Conservation (phyloP, 305 asterid genomes). For the Ilex paraguariensis region DNA sequence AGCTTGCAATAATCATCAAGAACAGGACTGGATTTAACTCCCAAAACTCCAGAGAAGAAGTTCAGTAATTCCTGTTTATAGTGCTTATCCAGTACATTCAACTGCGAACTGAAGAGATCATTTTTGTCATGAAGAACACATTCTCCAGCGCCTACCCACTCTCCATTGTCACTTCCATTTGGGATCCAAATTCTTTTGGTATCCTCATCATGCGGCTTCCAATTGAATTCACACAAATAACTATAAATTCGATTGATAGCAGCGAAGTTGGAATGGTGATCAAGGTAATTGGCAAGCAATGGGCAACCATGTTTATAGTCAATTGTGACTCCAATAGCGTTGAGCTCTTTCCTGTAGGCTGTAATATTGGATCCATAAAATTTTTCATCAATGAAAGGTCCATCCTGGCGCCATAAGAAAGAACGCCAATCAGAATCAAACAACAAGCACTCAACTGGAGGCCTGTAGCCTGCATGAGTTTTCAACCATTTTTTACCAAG, state of each 20-base stretch:
- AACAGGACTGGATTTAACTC: constrained; percentile 23
- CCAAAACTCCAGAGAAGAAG: constrained; percentile 22
- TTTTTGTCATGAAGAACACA: too few relatives aligned
- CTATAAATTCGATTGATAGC: constrained; percentile 24
- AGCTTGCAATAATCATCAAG: constrained; percentile 27
- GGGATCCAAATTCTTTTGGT: constrained; percentile 28
- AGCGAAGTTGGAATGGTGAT: constrained; percentile 12
- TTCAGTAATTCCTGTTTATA: constrained; percentile 13
- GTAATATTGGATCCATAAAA: constrained; percentile 27
- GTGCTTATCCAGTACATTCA: constrained; percentile 24
- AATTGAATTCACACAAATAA: constrained; percentile 16
- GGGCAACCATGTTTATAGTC: constrained; percentile 22
- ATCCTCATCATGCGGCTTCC: constrained; percentile 18
- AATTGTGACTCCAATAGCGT: constrained; percentile 22
- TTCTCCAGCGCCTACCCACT: too few relatives aligned
- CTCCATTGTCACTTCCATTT: constrained; percentile 18
- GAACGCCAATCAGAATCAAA: constrained; percentile 23
- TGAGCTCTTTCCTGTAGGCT: constrained; percentile 22
- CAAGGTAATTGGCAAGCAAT: constrained; percentile 24
- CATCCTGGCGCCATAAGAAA: constrained; percentile 22
- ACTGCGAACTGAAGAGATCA: too few relatives aligned
- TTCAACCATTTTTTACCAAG: constrained; percentile 27
- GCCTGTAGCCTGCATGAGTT: constrained; percentile 25
- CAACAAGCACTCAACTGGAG: constrained; percentile 27
- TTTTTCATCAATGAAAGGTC: constrained; percentile 29